These are phyloP conservation scores for Cladophialophora chaetospira DNA, from an alignment of 2,329 filamentous ascomycete genomes.

Conservation along the genomic window DNA sequence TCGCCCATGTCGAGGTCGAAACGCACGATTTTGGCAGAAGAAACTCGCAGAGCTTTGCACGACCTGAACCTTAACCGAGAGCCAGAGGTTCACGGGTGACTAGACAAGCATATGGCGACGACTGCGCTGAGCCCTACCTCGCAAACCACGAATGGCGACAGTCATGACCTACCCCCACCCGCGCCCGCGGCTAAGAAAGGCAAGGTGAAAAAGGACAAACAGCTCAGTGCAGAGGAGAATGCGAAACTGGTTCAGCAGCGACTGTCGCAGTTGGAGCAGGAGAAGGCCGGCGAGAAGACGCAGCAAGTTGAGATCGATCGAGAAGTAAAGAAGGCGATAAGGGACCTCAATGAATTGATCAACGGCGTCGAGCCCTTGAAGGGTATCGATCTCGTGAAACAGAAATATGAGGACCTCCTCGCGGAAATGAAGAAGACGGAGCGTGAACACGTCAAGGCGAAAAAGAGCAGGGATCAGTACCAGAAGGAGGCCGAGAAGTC, in stretches of 20 bases:
- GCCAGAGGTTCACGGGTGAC: not conserved
- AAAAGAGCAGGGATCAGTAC: slow-evolving; percentile 88
- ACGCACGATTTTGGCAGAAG: slow-evolving; percentile 5
- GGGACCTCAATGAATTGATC: slow-evolving; percentile 84
- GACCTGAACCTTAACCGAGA: slow-evolving; percentile 6
- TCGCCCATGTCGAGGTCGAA: slow-evolving; percentile 14
- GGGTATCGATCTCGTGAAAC: slow-evolving; percentile 86
- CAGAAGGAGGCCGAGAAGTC: slow-evolving; percentile 96
- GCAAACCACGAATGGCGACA: slow-evolving; percentile 45
- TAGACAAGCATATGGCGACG: slow-evolving; percentile 23
- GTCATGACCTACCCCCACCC: slow-evolving; percentile 43
- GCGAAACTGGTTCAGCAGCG: slow-evolving; percentile 89
- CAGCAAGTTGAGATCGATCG: slow-evolving; percentile 95
- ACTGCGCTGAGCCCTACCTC: slow-evolving; percentile 33
- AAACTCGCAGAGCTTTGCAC: slow-evolving; percentile 6
- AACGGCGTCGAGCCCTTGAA: slow-evolving; percentile 86
- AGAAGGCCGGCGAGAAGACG: slow-evolving; percentile 90
- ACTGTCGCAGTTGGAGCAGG: slow-evolving; percentile 92
- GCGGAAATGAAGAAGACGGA: slow-evolving; percentile 95
- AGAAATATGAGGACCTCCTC: slow-evolving; percentile 86
- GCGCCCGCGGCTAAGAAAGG: slow-evolving; percentile 65
- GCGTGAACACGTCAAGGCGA: slow-evolving; percentile 91
- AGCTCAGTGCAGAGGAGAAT: slow-evolving; percentile 81
- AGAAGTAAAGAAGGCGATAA: slow-evolving; percentile 90
- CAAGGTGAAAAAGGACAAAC: slow-evolving; percentile 75